Evolutionary conservation across 2,329 filamentous ascomycete species (phyloP), one percentile per base, ranked within the genome.

Genomic region (Microcyclospora pomicola): DNA sequence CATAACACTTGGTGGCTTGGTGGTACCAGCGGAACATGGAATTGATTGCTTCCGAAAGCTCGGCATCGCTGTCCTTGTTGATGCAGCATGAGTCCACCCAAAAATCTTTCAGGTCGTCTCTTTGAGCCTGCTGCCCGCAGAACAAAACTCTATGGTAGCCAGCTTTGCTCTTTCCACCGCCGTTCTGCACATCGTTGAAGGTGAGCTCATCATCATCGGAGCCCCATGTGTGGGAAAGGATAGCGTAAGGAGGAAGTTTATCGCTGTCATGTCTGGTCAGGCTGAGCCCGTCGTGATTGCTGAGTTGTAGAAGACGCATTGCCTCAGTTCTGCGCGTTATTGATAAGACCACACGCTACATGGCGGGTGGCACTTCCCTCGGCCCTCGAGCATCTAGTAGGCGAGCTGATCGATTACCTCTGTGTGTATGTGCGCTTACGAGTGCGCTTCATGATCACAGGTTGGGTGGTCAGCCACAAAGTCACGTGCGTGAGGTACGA

Each of bases 11-110:
- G 3, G 15, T 32, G 2, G 47, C 37, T 12, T 40, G 31, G 11
- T 36, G 31, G 39, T 53, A 53, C 45, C 46, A 53, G 9, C 38
- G 28, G 24, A 43, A 51, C 49, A 51, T 50, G 10, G 43, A 47
- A 24, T 37, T 47, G 33, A 49, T 40, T 13, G 49, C 46, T 28
- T 43, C 42, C 2, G 45, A 37, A 1, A 51, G 38, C 31, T 52
- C 49, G 10, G 43, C 38, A 27, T 27, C 39, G 31, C 36, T 51
- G 5, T 28, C 27, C 33, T 47, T 49, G 37, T 54, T 42, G 36
- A 50, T 50, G 27, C 48, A 50, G 27, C 37, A 41, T 1, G 42
- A 47, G 30, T 50, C 48, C 7, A 48, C 30, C 48, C 47, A 51
- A 9, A 42, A 39, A 31, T 49, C 47, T 2, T 44, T 6, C 1